phyloP scores from a whole-genome alignment of 345 rosid species.

The Camelina laxa region DNA sequence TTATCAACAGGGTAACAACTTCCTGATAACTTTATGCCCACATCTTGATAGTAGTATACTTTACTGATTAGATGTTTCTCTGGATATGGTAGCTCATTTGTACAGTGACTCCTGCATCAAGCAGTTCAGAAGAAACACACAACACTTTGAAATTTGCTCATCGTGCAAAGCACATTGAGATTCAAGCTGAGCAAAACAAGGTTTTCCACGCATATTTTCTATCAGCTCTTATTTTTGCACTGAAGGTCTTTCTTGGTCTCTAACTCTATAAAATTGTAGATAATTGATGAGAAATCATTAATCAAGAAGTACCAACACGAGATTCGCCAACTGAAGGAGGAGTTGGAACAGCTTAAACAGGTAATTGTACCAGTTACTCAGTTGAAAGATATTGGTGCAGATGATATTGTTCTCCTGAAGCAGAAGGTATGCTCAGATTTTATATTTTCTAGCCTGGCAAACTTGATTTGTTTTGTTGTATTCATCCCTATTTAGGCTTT shows the following conservation, averaged over 20 bases:
- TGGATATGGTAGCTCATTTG: constrained; percentile 88
- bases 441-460: constrained; percentile 19
- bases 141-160: constrained; percentile 99
- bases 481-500: constrained; percentile 5
- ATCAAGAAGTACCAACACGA: constrained; percentile 97
- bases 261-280: constrained; percentile 58
- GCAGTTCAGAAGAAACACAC: constrained; percentile 97
- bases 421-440: constrained; percentile 68
- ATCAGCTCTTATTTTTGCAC: not conserved
- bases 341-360: constrained; percentile 86
- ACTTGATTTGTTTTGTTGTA: constrained; percentile 8
- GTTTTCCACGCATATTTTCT: constrained; percentile 46
- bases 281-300: constrained; percentile 96
- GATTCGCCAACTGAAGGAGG: constrained; percentile 89
- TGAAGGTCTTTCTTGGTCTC: constrained; percentile 17
- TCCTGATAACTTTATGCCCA: not conserved
- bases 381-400: constrained; percentile 64
- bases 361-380: constrained; percentile 80
- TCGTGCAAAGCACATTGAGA: constrained; percentile 98
- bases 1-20: not conserved
- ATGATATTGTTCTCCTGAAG: constrained; percentile 82
- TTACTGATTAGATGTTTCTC: constrained; percentile 35
- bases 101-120: constrained; percentile 95
- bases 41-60: constrained; percentile 18
- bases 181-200: constrained; percentile 94